Conservation (phyloP, 169 alveolate species). For the Babesia caballi region DNA sequence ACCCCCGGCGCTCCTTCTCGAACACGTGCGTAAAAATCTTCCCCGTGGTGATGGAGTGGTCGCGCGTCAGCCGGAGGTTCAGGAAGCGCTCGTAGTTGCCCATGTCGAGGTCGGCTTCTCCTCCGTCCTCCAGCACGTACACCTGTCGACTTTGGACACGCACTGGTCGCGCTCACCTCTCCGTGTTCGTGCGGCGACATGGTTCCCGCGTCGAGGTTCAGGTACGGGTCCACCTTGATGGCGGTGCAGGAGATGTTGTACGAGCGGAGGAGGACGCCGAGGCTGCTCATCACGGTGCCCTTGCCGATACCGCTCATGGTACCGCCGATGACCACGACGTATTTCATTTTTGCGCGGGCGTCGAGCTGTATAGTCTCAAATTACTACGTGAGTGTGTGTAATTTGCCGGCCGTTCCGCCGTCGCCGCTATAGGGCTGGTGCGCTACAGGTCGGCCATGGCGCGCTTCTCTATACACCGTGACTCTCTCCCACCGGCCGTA, state of each 20-base stretch:
- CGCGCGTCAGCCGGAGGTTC: slow-evolving; percentile 80
- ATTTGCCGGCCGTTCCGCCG: too few relatives aligned
- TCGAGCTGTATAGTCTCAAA: neutral
- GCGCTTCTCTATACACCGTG: neutral
- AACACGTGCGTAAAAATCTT: slow-evolving; percentile 89
- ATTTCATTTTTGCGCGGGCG: slow-evolving; percentile 66
- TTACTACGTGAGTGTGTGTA: too few relatives aligned
- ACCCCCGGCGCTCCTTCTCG: slow-evolving; percentile 91
- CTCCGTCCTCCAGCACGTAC: slow-evolving; percentile 94
- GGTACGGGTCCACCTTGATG: slow-evolving; percentile 95
- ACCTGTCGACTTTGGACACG: too few relatives aligned
- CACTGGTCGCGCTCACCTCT: too few relatives aligned
- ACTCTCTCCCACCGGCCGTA: neutral
- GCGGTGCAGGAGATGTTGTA: slow-evolving; percentile 88
- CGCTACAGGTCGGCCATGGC: neutral
- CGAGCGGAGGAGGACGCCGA: slow-evolving; percentile 88
- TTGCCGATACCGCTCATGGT: slow-evolving; percentile 95
- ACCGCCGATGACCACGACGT: slow-evolving; percentile 92
- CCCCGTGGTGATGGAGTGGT: slow-evolving; percentile 94
- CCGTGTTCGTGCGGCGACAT: slow-evolving; percentile 98
- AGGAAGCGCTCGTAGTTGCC: slow-evolving; percentile 97
- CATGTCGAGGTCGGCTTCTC: slow-evolving; percentile 95
- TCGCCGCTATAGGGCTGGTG: slow-evolving; percentile 1
- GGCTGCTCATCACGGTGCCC: slow-evolving; percentile 91
- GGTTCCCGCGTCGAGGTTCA: slow-evolving; percentile 93